phyloP scores from a whole-genome alignment of 495 filamentous ascomycete genomes.

The Chaetomium fimeti region DNA sequence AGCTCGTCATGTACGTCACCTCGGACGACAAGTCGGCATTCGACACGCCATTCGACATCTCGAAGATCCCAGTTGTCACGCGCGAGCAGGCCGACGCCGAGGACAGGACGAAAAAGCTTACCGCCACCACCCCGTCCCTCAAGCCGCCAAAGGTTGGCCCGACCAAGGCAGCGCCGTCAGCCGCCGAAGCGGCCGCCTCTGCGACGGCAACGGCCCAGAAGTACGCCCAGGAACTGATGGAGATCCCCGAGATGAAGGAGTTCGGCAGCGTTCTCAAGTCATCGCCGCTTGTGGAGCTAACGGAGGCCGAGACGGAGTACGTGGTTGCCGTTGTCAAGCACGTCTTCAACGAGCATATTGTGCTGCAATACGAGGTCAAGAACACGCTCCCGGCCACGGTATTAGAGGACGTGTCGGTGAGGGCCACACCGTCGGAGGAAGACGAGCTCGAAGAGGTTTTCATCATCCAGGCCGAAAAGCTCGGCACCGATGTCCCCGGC shows the following conservation, averaged over 20 bases:
- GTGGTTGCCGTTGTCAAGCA: conserved; percentile 93
- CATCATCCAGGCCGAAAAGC: conserved; percentile 81
- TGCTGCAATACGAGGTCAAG: conserved; percentile 96
- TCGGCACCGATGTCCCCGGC: conserved; percentile 78
- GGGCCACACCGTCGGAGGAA: conserved; percentile 79
- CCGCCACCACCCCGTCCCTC: conserved; percentile 85
- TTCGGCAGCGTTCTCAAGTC: conserved; percentile 91
- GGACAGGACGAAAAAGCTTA: conserved; percentile 94
- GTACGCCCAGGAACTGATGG: conserved; percentile 80
- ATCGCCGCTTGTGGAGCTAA: conserved; percentile 79
- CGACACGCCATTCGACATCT: conserved; percentile 80
- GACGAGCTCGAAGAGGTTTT: conserved; percentile 87
- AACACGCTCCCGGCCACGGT: conserved; percentile 92
- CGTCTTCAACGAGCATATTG: conserved; percentile 93
- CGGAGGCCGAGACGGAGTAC: conserved; percentile 97
- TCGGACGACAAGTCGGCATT: conserved; percentile 84
- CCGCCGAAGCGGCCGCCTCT: conserved; percentile 68
- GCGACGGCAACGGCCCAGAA: conserved; percentile 78
- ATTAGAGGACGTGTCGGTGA: conserved; percentile 84
- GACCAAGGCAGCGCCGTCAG: conserved; percentile 67
- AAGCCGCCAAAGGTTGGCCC: conserved; percentile 86
- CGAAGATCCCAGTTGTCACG: conserved; percentile 87
- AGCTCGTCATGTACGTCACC: conserved; percentile 96
- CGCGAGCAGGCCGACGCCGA: conserved; percentile 96
- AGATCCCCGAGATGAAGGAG: conserved; percentile 82